Percentiles rank a stretch among this genome's conserved stretches.
Conservation (phyloP, 164 flowering plant genomes). For the Euptelea pleiosperma region DNA sequence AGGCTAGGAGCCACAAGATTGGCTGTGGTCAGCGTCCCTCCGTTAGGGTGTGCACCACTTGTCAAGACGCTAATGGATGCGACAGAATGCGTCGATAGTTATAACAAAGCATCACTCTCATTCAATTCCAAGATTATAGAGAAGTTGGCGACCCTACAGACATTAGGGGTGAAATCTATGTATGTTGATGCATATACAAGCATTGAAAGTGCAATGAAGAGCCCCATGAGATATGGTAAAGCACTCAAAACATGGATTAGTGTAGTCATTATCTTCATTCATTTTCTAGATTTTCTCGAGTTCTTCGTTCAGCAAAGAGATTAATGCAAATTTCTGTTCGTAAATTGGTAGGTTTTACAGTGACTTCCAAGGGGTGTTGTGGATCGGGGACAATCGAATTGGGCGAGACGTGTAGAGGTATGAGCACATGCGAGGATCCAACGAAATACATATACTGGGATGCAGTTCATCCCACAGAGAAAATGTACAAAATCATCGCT, state of each 20-base stretch:
- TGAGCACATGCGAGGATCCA: constrained; percentile 44
- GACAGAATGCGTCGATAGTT: constrained; percentile 26
- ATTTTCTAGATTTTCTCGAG: too few species aligned
- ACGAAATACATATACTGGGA: constrained; percentile 58
- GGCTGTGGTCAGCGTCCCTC: constrained; percentile 50
- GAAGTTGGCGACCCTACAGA: constrained; percentile 15
- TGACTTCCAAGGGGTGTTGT: constrained; percentile 60
- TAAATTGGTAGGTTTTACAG: constrained; percentile 42
- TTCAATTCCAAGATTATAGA: constrained; percentile 34
- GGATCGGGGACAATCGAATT: constrained; percentile 56
- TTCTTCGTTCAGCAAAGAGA: too few species aligned
- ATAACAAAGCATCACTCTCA: constrained; percentile 30
- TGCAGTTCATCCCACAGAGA: constrained; percentile 66
- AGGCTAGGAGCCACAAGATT: constrained; percentile 39
- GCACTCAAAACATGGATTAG: too few species aligned
- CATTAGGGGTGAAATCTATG: constrained; percentile 22
- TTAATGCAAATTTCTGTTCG: too few species aligned
- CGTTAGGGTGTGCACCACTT: constrained; percentile 60
- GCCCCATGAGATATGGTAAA: constrained; percentile 52
- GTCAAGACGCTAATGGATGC: constrained; percentile 30
- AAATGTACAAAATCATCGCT: constrained; percentile 47
- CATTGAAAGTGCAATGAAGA: constrained; percentile 28
- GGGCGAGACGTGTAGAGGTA: constrained; percentile 41
- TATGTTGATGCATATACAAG: constrained; percentile 36
- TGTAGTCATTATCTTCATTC: too few species aligned